Evolutionary conservation across 345 rosid genomes (phyloP).

Genomic region (Salix arbutifolia): DNA sequence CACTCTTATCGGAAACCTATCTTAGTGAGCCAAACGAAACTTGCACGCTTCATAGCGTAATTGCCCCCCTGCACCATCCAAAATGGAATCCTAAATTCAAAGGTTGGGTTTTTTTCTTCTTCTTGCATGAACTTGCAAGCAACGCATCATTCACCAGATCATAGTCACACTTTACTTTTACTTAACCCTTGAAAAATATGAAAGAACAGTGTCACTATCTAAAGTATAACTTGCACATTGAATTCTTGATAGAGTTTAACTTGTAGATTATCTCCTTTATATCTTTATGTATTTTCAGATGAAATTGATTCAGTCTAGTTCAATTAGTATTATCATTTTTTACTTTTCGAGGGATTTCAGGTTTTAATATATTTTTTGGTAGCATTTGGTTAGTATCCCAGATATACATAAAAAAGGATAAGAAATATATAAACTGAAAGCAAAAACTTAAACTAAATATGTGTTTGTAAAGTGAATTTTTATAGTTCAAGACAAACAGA

Average conservation of each 20-base stretch:
- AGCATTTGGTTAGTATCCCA: too few relatives aligned
- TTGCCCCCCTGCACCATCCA: constrained; percentile 10
- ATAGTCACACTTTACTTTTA: neutral
- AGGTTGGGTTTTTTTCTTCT: neutral
- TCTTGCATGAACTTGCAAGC: constrained; percentile 40
- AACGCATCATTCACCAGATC: constrained; percentile 33
- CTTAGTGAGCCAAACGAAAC: neutral
- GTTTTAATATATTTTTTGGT: too few relatives aligned
- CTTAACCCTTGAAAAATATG: neutral
- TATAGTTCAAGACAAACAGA: too few relatives aligned
- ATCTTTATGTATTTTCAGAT: too few relatives aligned
- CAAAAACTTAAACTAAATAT: too few relatives aligned
- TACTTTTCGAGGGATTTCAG: neutral
- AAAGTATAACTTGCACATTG: neutral
- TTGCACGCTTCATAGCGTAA: constrained; percentile 52
- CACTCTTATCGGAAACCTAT: neutral
- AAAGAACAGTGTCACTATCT: neutral
- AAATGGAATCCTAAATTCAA: constrained; percentile 4
- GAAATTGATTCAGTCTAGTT: too few relatives aligned
- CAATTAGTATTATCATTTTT: neutral
- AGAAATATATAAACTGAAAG: too few relatives aligned
- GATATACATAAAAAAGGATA: too few relatives aligned
- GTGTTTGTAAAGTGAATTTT: too few relatives aligned
- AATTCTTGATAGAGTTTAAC: neutral
- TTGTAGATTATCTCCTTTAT: neutral